Evolutionary conservation across 1,284 basidiomycete genomes (phyloP).

Genomic region (Apiotrichum siamense): DNA sequence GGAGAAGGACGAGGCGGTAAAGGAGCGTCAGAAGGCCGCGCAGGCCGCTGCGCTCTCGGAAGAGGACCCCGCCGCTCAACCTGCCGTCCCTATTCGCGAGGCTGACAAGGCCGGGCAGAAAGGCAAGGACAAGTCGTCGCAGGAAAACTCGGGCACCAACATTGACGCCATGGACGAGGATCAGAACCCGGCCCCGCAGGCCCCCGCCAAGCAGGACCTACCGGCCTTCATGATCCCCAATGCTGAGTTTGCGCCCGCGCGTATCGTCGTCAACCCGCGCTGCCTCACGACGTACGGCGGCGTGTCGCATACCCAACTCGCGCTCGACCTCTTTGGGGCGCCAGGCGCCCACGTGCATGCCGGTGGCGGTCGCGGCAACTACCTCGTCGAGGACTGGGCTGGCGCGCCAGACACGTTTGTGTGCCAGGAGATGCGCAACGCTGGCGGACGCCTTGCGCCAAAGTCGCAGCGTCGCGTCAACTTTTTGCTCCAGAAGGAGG

Average conservation of each 20-base stretch:
- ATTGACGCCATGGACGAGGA: conserved; percentile 75
- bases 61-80: conserved; percentile 20
- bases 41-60: conserved; percentile 11
- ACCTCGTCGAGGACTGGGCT: conserved; percentile 85
- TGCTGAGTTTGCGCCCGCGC: conserved; percentile 72
- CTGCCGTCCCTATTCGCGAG: conserved; percentile 2
- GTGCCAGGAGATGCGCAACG: conserved; percentile 90
- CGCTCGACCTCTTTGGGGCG: conserved; percentile 81
- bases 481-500: conserved; percentile 67
- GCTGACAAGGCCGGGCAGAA: conserved; percentile 16
- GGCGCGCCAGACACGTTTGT: conserved; percentile 91
- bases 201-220: conserved; percentile 39
- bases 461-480: conserved; percentile 81
- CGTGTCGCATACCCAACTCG: conserved; percentile 85
- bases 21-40: conserved; percentile 2
- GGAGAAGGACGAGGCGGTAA: conserved; percentile 5
- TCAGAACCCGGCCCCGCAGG: conserved; percentile 39
- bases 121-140: not conserved
- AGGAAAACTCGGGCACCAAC: conserved; percentile 69
- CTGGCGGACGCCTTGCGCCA: conserved; percentile 79
- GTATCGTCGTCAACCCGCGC: conserved; percentile 86
- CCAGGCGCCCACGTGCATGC: conserved; percentile 48
- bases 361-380: conserved; percentile 52
- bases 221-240: conserved; percentile 57
- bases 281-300: conserved; percentile 95